Evolutionary conservation across 1,284 basidiomycete genomes (phyloP).

Genomic region (Trichosporon inkin): DNA sequence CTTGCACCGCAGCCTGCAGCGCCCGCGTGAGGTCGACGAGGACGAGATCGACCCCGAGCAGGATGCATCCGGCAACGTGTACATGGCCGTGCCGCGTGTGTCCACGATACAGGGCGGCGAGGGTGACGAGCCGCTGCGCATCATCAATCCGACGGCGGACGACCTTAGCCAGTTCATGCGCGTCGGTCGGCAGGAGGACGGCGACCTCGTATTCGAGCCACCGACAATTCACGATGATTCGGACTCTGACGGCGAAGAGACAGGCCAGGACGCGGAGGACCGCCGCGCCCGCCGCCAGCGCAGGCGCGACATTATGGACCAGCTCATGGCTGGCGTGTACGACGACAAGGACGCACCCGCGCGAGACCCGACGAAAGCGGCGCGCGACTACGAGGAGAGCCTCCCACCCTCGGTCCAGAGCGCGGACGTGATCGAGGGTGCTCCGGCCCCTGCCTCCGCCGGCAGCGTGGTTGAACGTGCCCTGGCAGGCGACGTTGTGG

Average conservation of each 20-base stretch:
- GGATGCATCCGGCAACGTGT: slow-evolving; percentile 20
- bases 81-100: slow-evolving; percentile 38
- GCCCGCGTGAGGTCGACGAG: slow-evolving; percentile 24
- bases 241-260: slow-evolving; percentile 30
- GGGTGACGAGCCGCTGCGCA: slow-evolving; percentile 26
- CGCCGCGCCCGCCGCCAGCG: slow-evolving; percentile 14
- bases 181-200: slow-evolving; percentile 47
- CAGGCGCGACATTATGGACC: slow-evolving; percentile 18
- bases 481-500: not conserved
- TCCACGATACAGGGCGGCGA: slow-evolving; percentile 23
- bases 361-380: not conserved
- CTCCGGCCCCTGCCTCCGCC: not conserved
- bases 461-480: slow-evolving; percentile 9
- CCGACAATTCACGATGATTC: slow-evolving; percentile 17
- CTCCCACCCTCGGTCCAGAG: slow-evolving; percentile 9
- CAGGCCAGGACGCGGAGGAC: slow-evolving; percentile 29
- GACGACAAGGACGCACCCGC: slow-evolving; percentile 3
- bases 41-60: slow-evolving; percentile 27
- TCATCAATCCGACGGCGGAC: slow-evolving; percentile 44
- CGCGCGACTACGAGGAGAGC: slow-evolving; percentile 1
- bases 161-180: slow-evolving; percentile 42
- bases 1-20: slow-evolving; percentile 35
- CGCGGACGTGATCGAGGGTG: not conserved
- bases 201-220: slow-evolving; percentile 46
- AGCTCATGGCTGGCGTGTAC: slow-evolving; percentile 17